These are phyloP conservation scores for Nicotiana otophora DNA, from an alignment of 257 asterid genomes.

Conservation along the genomic window DNA sequence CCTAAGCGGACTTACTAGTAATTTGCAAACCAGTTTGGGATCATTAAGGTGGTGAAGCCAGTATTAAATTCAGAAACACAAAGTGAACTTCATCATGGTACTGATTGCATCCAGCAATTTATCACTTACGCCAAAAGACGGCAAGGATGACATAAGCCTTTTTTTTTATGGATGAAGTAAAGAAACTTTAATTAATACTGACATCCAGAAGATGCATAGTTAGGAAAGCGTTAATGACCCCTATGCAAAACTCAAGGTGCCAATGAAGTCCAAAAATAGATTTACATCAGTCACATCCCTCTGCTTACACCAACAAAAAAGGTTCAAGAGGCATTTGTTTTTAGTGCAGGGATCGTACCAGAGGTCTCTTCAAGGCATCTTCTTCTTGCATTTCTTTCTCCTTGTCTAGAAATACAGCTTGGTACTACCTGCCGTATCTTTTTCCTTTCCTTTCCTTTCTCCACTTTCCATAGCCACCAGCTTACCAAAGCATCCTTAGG, in stretches of 20 bases:
- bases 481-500: background rate
- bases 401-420: background rate
- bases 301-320: too few species aligned
- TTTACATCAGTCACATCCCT: background rate
- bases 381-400: background rate
- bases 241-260: background rate
- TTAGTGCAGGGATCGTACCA: background rate
- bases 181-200: background rate
- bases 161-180: background rate
- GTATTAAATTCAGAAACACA: too few species aligned
- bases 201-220: background rate
- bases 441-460: background rate
- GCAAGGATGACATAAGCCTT: too few species aligned
- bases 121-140: too few species aligned
- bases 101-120: too few species aligned
- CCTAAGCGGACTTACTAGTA: too few species aligned
- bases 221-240: background rate
- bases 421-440: background rate
- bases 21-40: too few species aligned
- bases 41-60: too few species aligned
- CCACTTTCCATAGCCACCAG: background rate
- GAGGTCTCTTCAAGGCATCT: background rate
- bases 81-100: too few species aligned
- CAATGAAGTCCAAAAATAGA: background rate
- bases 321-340: background rate